Base-by-base conservation (phyloP, 2,329 filamentous ascomycete species). In the Penicillium hesseltinei region DNA sequence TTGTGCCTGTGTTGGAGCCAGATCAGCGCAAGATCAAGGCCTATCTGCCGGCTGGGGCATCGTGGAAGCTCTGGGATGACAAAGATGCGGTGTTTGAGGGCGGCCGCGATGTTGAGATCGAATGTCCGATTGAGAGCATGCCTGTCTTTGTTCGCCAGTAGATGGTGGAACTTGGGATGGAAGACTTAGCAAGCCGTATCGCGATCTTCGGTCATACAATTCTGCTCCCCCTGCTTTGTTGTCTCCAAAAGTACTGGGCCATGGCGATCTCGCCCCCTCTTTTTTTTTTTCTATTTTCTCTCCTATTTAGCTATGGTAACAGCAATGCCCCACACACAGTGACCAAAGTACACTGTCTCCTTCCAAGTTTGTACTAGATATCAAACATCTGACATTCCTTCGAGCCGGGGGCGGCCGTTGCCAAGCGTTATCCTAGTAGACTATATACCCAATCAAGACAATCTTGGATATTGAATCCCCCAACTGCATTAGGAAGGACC, bases 1-100 rank as follows among this genome's bases (percentile, higher is more conserved):
- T 82, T 8, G 81, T 78, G 13, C 85, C 86, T 0, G 77, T 88
- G 0, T 64, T 88, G 54, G 66, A 76, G n/a, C 68, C 81, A 0
- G 80, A 80, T 0, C 71, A 80, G 63, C 73, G 69, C 13, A 77
- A 68, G 35, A 74, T 75, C 6, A 73, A 69, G 6, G 80, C 82
- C 0, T 88, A 88, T 66, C 69, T 88, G 25, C 84, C 85, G 0
- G 61, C 56, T 9, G 79, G 78, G 5, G 69, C 67, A 4, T 72
- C 62, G n/a, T 84, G 81, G 81, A 76, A 70, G 52, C 61, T 70
- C 7, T 76, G 76, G 61, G 73, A 73, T 45, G 57, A 57, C 68
- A 69, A 38, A 2, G 65, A 72, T 3, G 58, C 68, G 25, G 55
- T 62, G 1, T 72, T 71, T 61, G 64, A 74, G 15, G 79, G 79